Evolutionary conservation across 2,329 filamentous ascomycete genomes (phyloP).

Genomic region (Cladosporium austrohemisphaericum): DNA sequence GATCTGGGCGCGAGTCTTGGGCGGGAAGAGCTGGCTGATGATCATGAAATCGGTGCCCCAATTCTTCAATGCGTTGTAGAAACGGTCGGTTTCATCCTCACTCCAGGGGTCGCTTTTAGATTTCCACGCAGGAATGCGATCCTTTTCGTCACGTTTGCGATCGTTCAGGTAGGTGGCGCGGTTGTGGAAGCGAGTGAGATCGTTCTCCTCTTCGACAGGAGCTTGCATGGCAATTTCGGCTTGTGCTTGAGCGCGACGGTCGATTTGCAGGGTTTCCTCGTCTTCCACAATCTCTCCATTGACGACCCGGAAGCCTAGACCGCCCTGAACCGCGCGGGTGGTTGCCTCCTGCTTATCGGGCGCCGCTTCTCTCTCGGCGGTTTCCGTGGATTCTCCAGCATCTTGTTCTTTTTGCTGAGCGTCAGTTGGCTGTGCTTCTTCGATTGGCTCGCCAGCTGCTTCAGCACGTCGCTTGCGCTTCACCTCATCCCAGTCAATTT

Average conservation of each 20-base stretch:
- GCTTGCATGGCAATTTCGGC: conserved; percentile 55
- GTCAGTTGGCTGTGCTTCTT: not conserved
- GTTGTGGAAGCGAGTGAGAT: conserved; percentile 69
- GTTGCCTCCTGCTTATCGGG: conserved; percentile 5
- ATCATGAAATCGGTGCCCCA: conserved; percentile 82
- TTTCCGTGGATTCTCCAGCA: conserved; percentile 11
- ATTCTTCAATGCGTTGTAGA: conserved; percentile 70
- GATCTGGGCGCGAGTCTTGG: conserved; percentile 67
- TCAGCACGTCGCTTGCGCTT: conserved; percentile 37
- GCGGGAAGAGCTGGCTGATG: conserved; percentile 71
- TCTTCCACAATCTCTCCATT: conserved; percentile 71
- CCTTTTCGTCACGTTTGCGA: conserved; percentile 46
- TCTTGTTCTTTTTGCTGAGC: conserved; percentile 14
- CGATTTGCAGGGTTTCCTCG: conserved; percentile 62
- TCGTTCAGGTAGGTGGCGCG: conserved; percentile 65
- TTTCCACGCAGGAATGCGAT: conserved; percentile 40
- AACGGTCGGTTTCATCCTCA: conserved; percentile 66
- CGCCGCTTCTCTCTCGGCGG: conserved; percentile 10
- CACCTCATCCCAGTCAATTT: conserved; percentile 58
- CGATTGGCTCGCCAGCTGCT: conserved; percentile 29
- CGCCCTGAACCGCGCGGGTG: conserved; percentile 14
- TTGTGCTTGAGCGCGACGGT: conserved; percentile 62
- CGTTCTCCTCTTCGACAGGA: conserved; percentile 64
- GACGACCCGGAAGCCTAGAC: conserved; percentile 53
- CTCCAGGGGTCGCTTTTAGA: conserved; percentile 64